A percentile compares a stretch with the other conserved stretches of the same genome.
These are phyloP conservation scores for Podospora comata DNA, from an alignment of 495 filamentous ascomycete genomes.

Conservation along the genomic window DNA sequence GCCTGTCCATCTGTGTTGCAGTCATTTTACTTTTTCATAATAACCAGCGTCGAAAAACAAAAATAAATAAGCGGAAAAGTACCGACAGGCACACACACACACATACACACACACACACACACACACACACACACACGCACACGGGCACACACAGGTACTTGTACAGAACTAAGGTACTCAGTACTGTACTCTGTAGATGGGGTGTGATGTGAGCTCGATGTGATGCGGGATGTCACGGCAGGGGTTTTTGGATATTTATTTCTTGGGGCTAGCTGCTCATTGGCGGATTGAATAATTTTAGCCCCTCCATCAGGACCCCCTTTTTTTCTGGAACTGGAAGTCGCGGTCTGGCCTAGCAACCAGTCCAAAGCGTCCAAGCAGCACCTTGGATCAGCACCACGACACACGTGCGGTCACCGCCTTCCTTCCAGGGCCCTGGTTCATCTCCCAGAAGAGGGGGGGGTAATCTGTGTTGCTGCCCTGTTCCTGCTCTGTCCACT, in stretches of 20 bases:
- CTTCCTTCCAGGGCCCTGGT: constrained; percentile 10
- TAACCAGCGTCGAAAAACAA: background rate
- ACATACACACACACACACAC: too few species aligned
- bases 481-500: background rate
- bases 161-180: background rate
- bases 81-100: background rate
- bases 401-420: constrained; percentile 10
- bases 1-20: constrained; percentile 3
- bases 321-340: constrained; percentile 22
- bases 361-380: constrained; percentile 11
- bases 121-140: background rate
- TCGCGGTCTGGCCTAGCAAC: constrained; percentile 21
- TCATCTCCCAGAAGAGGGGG: constrained; percentile 5
- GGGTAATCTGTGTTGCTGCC: constrained; percentile 14
- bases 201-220: background rate
- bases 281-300: constrained; percentile 20
- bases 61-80: background rate
- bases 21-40: constrained; percentile 3
- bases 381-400: background rate
- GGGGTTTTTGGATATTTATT: background rate
- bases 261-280: background rate
- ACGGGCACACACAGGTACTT: background rate
- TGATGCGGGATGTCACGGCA: background rate
- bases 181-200: background rate
- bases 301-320: constrained; percentile 21